Percentiles rank a stretch among this genome's conserved stretches.
Conservation (phyloP, 495 filamentous ascomycete species). For the Penicillium samsonianum region DNA sequence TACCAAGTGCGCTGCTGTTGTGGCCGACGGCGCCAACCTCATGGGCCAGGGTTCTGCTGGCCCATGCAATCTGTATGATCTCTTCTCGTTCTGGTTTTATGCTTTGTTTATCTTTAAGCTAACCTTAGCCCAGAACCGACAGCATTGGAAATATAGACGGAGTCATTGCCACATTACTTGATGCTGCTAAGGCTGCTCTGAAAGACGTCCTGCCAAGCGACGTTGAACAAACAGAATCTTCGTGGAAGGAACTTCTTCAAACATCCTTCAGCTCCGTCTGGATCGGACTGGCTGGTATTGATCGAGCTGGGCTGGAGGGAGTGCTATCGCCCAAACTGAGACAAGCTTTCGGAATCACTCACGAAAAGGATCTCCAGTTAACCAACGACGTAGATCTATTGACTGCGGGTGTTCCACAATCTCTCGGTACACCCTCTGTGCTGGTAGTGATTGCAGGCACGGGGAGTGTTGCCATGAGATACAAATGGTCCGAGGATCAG, state of each 20-base stretch:
- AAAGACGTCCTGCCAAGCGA: slow-evolving; percentile 4
- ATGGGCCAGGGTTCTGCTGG: slow-evolving; percentile 30
- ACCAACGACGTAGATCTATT: slow-evolving; percentile 36
- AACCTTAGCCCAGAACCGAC: slow-evolving; percentile 18
- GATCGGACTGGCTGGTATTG: slow-evolving; percentile 32
- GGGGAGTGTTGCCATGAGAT: slow-evolving; percentile 36
- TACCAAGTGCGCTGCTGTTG: slow-evolving; percentile 37
- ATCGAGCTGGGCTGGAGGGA: slow-evolving; percentile 26
- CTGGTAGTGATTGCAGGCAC: slow-evolving; percentile 42
- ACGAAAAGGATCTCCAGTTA: slow-evolving; percentile 19
- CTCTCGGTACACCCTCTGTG: slow-evolving; percentile 17
- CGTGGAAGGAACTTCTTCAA: slow-evolving; percentile 12
- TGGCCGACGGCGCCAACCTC: slow-evolving; percentile 20
- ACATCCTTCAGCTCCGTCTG: slow-evolving; percentile 28
- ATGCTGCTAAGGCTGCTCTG: slow-evolving; percentile 19
- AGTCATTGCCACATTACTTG: slow-evolving; percentile 17
- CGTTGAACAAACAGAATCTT: slow-evolving; percentile 1
- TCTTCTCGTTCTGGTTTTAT: not conserved
- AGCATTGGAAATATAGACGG: slow-evolving; percentile 14
- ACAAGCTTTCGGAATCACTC: slow-evolving; percentile 23
- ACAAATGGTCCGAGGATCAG: slow-evolving; percentile 18
- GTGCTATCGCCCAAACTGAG: slow-evolving; percentile 20
- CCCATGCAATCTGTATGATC: slow-evolving; percentile 39
- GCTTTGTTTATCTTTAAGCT: not conserved
- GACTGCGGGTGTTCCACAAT: slow-evolving; percentile 20